Conservation (phyloP, 345 rosid genomes). For the Abelmoschus esculentus region DNA sequence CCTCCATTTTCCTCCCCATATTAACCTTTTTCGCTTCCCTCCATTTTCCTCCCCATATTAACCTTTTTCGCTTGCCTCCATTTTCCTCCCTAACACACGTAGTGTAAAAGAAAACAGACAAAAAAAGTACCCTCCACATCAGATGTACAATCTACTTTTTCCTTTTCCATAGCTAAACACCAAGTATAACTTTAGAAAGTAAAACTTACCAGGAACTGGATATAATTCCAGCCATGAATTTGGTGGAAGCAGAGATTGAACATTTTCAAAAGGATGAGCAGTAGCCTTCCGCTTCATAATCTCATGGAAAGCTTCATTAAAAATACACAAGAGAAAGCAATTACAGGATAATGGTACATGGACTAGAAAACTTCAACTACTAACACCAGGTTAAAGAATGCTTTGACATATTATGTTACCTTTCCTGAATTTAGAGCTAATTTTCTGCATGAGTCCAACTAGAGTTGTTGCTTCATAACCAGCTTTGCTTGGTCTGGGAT, state of each 20-base stretch:
- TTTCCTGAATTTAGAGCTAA: constrained; percentile 86
- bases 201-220: constrained; percentile 79
- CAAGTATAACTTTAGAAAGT: neutral
- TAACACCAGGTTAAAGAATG: neutral
- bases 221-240: constrained; percentile 78
- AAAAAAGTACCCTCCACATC: neutral
- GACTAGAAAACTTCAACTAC: neutral
- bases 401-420: constrained; percentile 34
- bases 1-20: neutral
- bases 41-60: neutral
- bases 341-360: constrained; percentile 2
- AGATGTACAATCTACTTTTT: neutral
- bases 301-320: constrained; percentile 74
- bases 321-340: constrained; percentile 10
- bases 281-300: constrained; percentile 86
- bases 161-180: constrained; percentile 3
- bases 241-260: constrained; percentile 90
- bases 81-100: neutral
- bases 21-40: neutral
- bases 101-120: neutral
- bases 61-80: neutral
- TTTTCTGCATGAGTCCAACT: constrained; percentile 80
- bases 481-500: constrained; percentile 76
- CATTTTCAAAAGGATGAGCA: constrained; percentile 98
- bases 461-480: constrained; percentile 78